Conservation (phyloP, 495 filamentous ascomycete species). For the Cenococcum geophilum region DNA sequence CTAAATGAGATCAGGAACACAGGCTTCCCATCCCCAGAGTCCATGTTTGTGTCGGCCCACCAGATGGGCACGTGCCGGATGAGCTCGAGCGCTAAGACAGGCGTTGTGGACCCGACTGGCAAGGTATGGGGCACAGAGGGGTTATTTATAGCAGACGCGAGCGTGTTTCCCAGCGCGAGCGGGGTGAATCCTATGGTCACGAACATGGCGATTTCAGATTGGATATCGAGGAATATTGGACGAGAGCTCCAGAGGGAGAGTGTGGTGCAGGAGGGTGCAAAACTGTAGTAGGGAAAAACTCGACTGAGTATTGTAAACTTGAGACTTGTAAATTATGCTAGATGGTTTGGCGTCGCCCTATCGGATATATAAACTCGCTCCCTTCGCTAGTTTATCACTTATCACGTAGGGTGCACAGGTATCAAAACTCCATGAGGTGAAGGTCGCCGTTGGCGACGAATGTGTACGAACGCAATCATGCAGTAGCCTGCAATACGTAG, state of each 20-base stretch:
- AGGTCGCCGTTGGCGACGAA: no score
- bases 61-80: conserved; percentile 92
- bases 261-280: conserved; percentile 2
- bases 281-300: neutral
- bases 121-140: conserved; percentile 70
- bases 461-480: no score
- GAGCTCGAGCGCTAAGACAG: conserved; percentile 50
- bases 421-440: no score
- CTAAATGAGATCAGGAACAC: conserved; percentile 48
- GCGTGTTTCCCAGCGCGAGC: conserved; percentile 81
- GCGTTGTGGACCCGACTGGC: conserved; percentile 70
- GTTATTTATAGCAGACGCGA: conserved; percentile 78
- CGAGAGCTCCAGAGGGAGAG: conserved; percentile 30
- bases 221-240: conserved; percentile 50
- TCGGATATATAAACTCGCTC: no score
- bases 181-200: conserved; percentile 95
- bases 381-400: no score
- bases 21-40: conserved; percentile 48
- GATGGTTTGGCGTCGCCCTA: no score
- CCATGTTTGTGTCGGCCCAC: conserved; percentile 60
- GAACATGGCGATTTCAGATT: conserved; percentile 74
- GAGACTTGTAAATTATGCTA: no score
- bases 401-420: no score
- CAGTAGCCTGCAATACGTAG: no score
- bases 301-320: no score